These are phyloP conservation scores for Xylariaceae sp. DNA, from an alignment of 2,329 filamentous ascomycete species.

Conservation along the genomic window DNA sequence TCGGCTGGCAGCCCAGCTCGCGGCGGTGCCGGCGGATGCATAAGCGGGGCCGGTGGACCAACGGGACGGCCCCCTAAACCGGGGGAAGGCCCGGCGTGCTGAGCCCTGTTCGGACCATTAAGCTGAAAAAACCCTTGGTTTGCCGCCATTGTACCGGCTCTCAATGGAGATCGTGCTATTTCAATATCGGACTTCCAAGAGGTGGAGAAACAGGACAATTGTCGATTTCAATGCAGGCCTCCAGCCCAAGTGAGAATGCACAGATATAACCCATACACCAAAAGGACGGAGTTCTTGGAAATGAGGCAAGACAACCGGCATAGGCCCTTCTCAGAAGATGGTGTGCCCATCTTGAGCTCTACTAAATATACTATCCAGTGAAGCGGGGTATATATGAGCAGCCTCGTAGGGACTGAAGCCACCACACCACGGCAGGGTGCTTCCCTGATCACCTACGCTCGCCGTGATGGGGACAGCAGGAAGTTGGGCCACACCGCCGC, in stretches of 20 bases:
- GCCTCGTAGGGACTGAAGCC: too few relatives aligned
- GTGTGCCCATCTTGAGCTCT: not conserved
- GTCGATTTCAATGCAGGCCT: not conserved
- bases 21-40: conserved; percentile 1
- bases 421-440: not conserved
- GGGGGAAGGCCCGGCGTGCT: not conserved
- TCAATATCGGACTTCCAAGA: too few relatives aligned
- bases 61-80: not conserved
- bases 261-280: not conserved
- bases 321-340: not conserved
- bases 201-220: too few relatives aligned
- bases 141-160: not conserved
- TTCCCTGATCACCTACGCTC: not conserved
- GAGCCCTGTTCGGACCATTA: not conserved
- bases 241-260: not conserved
- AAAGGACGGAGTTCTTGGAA: not conserved
- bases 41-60: not conserved
- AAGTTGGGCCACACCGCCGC: conserved; percentile 13
- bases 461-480: not conserved
- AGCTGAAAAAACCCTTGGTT: not conserved
- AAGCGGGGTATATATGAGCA: not conserved
- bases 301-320: not conserved
- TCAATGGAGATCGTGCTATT: not conserved
- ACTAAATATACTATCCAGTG: not conserved
- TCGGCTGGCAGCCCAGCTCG: conserved; percentile 7